Evolutionary conservation across 208 protist species (phyloP).

Genomic region (Vickermania ingenoplastis): DNA sequence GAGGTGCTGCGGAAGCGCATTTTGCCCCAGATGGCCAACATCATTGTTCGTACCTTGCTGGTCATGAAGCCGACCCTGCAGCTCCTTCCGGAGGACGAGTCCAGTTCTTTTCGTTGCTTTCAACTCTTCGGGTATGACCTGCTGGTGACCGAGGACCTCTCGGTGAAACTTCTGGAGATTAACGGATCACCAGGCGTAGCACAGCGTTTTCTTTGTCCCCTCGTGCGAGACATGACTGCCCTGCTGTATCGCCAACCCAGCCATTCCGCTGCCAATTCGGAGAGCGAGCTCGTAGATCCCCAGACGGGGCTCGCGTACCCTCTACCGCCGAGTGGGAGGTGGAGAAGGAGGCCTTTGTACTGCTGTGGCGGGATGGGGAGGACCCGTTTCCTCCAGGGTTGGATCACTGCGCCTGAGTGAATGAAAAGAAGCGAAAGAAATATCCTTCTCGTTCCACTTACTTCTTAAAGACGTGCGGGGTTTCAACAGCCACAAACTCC

Average conservation of each 20-base stretch:
- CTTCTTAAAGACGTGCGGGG: too few species aligned
- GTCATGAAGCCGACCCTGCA: slow-evolving; percentile 37
- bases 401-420: neutral
- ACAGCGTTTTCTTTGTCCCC: slow-evolving; percentile 34
- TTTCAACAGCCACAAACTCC: too few species aligned
- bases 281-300: slow-evolving; percentile 2
- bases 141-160: slow-evolving; percentile 62
- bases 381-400: slow-evolving; percentile 42
- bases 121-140: slow-evolving; percentile 89
- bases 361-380: slow-evolving; percentile 48
- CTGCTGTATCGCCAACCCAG: slow-evolving; percentile 19
- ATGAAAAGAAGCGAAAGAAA: too few species aligned
- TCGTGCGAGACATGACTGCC: slow-evolving; percentile 41
- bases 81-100: slow-evolving; percentile 27
- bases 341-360: slow-evolving; percentile 41
- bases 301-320: slow-evolving; percentile 1
- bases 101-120: slow-evolving; percentile 55
- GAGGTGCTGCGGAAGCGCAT: slow-evolving; percentile 34
- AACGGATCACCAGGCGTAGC: slow-evolving; percentile 84
- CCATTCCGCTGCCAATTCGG: neutral
- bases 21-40: slow-evolving; percentile 51
- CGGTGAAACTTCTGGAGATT: slow-evolving; percentile 79
- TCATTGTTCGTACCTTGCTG: slow-evolving; percentile 65
- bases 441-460: too few species aligned
- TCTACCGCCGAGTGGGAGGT: slow-evolving; percentile 25